phyloP scores from a whole-genome alignment of 345 rosid species.

The Syzygium grande region DNA sequence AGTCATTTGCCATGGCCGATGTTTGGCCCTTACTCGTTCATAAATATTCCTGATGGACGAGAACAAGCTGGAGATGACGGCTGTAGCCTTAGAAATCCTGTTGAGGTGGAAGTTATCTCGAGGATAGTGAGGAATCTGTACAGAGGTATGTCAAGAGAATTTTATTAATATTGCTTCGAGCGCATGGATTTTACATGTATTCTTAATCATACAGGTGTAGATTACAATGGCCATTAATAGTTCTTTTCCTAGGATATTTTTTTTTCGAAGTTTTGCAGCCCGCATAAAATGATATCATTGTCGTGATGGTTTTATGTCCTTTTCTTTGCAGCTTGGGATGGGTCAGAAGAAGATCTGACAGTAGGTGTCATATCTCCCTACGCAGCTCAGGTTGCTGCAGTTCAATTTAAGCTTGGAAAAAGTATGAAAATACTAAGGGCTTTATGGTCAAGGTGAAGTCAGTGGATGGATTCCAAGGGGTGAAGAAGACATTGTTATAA shows the following conservation, averaged over 20 bases:
- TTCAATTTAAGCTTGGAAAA: conserved; percentile 16
- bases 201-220: neutral
- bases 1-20: conserved; percentile 24
- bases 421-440: conserved; percentile 3
- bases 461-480: conserved; percentile 42
- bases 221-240: neutral
- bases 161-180: neutral
- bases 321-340: conserved; percentile 15
- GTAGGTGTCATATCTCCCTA: conserved; percentile 39
- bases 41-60: conserved; percentile 30
- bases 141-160: conserved; percentile 20
- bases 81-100: conserved; percentile 28
- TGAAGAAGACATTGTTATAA: conserved; percentile 28
- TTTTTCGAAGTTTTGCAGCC: neutral
- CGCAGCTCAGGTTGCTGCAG: conserved; percentile 26
- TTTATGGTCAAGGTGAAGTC: conserved; percentile 24
- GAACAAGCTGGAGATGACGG: conserved; percentile 22
- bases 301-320: neutral
- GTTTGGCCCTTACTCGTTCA: conserved; percentile 41
- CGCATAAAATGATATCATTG: neutral
- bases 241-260: neutral
- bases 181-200: neutral
- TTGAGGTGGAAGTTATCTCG: conserved; percentile 32
- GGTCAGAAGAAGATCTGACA: conserved; percentile 14
- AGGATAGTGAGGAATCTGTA: conserved; percentile 19